Conservation (phyloP, 2,329 filamentous ascomycete genomes). For the Colletotrichum coccodes region DNA sequence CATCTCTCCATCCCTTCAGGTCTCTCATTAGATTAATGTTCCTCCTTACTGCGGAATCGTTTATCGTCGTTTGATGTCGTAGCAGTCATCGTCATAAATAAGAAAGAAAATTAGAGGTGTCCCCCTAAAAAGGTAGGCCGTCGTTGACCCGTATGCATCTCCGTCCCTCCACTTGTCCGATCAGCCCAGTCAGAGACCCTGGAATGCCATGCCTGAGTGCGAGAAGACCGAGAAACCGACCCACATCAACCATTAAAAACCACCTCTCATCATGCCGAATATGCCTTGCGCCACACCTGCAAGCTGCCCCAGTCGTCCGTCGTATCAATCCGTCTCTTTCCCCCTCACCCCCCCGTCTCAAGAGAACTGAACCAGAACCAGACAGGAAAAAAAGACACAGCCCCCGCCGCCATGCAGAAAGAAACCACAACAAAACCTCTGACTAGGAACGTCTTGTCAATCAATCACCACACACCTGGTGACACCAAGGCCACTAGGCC, state of each 20-base stretch:
- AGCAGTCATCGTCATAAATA: neutral
- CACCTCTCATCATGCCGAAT: conserved; percentile 16
- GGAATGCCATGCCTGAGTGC: conserved; percentile 5
- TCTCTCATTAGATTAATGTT: neutral
- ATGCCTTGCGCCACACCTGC: conserved; percentile 33
- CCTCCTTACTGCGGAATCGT: neutral
- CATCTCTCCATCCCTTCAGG: neutral
- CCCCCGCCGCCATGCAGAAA: conserved; percentile 26
- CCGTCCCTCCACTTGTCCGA: neutral
- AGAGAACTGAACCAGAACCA: neutral
- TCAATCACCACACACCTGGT: conserved; percentile 1
- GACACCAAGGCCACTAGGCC: neutral
- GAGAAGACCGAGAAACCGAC: conserved; percentile 10
- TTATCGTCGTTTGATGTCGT: neutral
- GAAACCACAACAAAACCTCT: neutral
- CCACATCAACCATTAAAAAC: conserved; percentile 7
- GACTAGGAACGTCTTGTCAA: neutral
- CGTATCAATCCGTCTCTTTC: conserved; percentile 15
- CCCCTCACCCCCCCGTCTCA: neutral
- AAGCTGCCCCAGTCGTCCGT: conserved; percentile 13
- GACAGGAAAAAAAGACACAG: conserved; percentile 4
- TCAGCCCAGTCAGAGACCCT: neutral
- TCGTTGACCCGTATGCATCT: neutral
- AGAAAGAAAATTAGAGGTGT: neutral
- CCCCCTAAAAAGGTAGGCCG: neutral